These are phyloP conservation scores for Pleomassaria siparia DNA, from an alignment of 2,329 filamentous ascomycete species.

Conservation along the genomic window DNA sequence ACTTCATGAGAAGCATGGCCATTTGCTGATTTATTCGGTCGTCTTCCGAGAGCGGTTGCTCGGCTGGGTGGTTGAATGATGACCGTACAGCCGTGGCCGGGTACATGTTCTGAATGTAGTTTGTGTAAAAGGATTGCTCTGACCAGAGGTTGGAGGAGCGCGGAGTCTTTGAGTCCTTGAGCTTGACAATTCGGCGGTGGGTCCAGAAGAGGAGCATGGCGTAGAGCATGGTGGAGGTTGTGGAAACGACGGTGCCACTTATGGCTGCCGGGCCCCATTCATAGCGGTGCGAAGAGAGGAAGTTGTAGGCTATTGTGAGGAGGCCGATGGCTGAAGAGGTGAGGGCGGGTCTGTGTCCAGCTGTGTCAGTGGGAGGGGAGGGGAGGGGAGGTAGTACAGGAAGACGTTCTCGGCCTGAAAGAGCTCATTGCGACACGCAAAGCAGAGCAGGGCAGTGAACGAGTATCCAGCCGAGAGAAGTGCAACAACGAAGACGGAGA, in stretches of 20 bases:
- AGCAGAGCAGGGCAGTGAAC: constrained; percentile 51
- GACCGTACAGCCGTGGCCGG: constrained; percentile 37
- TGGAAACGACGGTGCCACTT: constrained; percentile 45
- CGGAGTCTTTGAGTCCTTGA: constrained; percentile 21
- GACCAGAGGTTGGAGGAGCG: constrained; percentile 31
- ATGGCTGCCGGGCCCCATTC: constrained; percentile 49
- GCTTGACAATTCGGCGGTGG: constrained; percentile 43
- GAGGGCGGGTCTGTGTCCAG: constrained; percentile 39
- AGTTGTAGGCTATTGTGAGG: constrained; percentile 52
- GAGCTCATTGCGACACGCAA: constrained; percentile 48
- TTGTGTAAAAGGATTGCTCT: constrained; percentile 46
- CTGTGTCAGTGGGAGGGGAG: constrained; percentile 17
- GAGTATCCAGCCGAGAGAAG: constrained; percentile 52
- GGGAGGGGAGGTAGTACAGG: constrained; percentile 33
- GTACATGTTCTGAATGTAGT: constrained; percentile 52
- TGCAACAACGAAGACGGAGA: constrained; percentile 50
- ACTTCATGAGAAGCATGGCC: constrained; percentile 48
- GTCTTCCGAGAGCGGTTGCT: constrained; percentile 46
- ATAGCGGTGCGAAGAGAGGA: constrained; percentile 45
- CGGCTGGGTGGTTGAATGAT: constrained; percentile 25
- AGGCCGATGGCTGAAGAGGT: constrained; percentile 50
- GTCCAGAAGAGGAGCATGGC: constrained; percentile 46
- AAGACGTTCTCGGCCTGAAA: constrained; percentile 54
- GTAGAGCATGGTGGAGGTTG: constrained; percentile 46
- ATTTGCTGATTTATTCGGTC: constrained; percentile 55